These are phyloP conservation scores for Allium sativum DNA, from an alignment of 106 monocot species.

Conservation along the genomic window DNA sequence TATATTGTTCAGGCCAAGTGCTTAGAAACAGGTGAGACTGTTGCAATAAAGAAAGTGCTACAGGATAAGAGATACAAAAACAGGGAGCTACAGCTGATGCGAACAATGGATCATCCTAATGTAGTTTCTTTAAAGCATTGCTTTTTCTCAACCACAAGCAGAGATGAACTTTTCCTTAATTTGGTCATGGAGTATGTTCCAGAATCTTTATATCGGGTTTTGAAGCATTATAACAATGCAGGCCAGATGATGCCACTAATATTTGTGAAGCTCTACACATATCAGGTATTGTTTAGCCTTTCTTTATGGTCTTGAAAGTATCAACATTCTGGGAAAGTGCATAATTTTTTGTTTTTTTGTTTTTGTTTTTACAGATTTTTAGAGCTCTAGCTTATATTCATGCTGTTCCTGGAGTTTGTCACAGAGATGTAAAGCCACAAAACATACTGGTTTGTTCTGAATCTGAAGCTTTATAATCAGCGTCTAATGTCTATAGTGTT, in stretches of 20 bases:
- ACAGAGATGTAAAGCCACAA: slow-evolving; percentile 65
- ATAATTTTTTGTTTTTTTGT: neutral
- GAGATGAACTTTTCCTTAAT: slow-evolving; percentile 59
- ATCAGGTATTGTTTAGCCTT: slow-evolving; percentile 27
- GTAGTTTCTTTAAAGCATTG: slow-evolving; percentile 57
- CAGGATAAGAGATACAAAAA: slow-evolving; percentile 61
- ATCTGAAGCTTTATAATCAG: neutral
- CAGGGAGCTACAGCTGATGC: slow-evolving; percentile 51
- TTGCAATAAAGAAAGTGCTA: slow-evolving; percentile 25
- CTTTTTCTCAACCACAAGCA: slow-evolving; percentile 51
- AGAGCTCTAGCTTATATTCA: slow-evolving; percentile 58
- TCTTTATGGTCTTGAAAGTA: neutral
- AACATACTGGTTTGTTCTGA: slow-evolving; percentile 36
- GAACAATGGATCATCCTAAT: slow-evolving; percentile 54
- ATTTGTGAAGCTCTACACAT: slow-evolving; percentile 61
- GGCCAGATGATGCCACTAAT: slow-evolving; percentile 62
- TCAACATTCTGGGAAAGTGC: neutral
- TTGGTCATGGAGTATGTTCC: slow-evolving; percentile 63
- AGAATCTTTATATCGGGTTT: slow-evolving; percentile 38
- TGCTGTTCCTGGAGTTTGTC: slow-evolving; percentile 42
- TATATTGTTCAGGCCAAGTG: slow-evolving; percentile 58
- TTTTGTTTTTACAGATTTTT: slow-evolving; percentile 31
- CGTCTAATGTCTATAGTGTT: too few species aligned
- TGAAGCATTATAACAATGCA: slow-evolving; percentile 51
- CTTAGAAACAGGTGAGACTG: slow-evolving; percentile 51